Evolutionary conservation across 495 filamentous ascomycete genomes (phyloP).

Genomic region (Neurospora cerealis): DNA sequence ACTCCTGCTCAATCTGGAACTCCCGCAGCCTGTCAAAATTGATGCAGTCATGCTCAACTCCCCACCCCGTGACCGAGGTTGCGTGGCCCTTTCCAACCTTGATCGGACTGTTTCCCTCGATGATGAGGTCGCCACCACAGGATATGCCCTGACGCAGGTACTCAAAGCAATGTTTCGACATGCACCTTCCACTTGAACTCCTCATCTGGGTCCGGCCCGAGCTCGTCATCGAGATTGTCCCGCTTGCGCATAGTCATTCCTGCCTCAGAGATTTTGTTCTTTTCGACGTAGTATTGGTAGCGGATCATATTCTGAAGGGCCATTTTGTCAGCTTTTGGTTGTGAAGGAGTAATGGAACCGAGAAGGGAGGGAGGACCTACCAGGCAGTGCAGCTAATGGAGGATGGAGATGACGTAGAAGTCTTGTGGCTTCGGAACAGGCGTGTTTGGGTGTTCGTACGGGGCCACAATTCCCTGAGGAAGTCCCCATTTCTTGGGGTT

Average conservation of each 20-base stretch:
- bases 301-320: background rate
- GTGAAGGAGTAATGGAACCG: background rate
- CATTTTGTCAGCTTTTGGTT: background rate
- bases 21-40: conserved; percentile 1
- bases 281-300: background rate
- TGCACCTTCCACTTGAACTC: conserved; percentile 1
- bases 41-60: conserved; percentile 5
- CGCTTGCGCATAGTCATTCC: background rate
- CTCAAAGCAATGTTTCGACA: conserved; percentile 1
- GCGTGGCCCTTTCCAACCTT: conserved; percentile 1
- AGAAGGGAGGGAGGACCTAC: background rate
- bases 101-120: conserved; percentile 1
- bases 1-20: conserved; percentile 11
- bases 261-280: background rate
- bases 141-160: background rate
- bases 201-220: background rate
- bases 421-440: background rate
- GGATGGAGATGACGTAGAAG: background rate
- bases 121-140: background rate
- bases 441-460: background rate
- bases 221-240: background rate
- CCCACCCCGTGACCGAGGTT: conserved; percentile 1
- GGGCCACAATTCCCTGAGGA: background rate
- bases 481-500: conserved; percentile 1
- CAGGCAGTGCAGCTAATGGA: background rate